Evolutionary conservation across 2,329 filamentous ascomycete genomes (phyloP), one percentile per base, ranked within the genome.

Genomic region (Fusarium euwallaceae): DNA sequence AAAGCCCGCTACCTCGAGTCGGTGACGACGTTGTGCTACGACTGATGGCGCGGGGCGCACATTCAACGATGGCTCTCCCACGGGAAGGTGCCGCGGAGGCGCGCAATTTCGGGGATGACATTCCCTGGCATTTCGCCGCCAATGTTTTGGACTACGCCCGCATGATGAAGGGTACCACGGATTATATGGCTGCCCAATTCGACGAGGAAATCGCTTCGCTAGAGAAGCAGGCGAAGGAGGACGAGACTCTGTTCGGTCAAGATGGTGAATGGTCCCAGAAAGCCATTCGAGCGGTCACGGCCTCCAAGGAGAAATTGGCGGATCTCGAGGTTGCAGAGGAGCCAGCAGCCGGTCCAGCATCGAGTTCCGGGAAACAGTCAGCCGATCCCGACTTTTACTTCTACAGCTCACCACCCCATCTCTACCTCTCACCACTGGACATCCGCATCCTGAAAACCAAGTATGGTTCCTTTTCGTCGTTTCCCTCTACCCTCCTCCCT

Each of bases 101-200:
- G 4, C 86, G 95, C 32, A 88, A 89, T 34, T 88, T 90, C 22
- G 90, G 90, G 10, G 92, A 96, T 61, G 93, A 95, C 78, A 91
- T 98, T 39, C 97, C 97, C 0, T 99, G 97, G 97, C 95, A 97
- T 82, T 95, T 97, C 83, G 95, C 94, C 7, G 95, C 95, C 11
- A 97, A 98, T 78, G 95, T 98, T 39, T 89, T 97, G 80, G 97
- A 99, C 81, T 99, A 98, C 82, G 95, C 95, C 17, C 91, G 95
- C 43, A 93, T 98, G 65, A 98, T 99, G 94, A 97, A 96, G 81
- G 97, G 95, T 8, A 96, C 94, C 6, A 91, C 93, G 78, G 92
- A 93, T 37, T 99, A 99, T 81, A 96, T 99, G 92, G 81, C 86
- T 14, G 87, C 91, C 63, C 94, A 98, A 80, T 96, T 92, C 77